Evolutionary conservation across 1,139 yeast species (phyloP).

Genomic region (Fermentozyma sake): DNA sequence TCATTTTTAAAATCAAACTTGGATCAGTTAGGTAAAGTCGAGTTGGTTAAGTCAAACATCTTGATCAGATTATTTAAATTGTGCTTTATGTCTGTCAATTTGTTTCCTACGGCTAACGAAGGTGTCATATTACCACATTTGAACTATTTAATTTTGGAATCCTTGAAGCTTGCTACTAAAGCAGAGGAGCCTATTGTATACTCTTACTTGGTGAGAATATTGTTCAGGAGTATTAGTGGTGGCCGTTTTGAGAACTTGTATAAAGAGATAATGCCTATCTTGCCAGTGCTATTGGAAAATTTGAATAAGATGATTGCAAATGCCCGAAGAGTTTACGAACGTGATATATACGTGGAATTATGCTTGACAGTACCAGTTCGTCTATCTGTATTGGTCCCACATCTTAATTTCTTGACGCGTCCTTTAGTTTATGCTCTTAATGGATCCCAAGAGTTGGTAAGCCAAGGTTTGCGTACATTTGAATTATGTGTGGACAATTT

Average conservation of each 20-base stretch:
- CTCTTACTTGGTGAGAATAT: constrained; percentile 79
- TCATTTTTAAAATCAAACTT: constrained; percentile 71
- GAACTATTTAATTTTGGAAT: constrained; percentile 74
- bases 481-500: constrained; percentile 96
- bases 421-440: constrained; percentile 89
- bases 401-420: constrained; percentile 77
- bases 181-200: constrained; percentile 91
- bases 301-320: constrained; percentile 78
- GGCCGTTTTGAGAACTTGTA: constrained; percentile 90
- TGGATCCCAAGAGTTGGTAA: constrained; percentile 86
- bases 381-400: constrained; percentile 88
- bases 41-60: constrained; percentile 73
- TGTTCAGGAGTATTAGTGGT: constrained; percentile 93
- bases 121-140: constrained; percentile 82
- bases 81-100: constrained; percentile 92
- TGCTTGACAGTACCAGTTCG: constrained; percentile 96
- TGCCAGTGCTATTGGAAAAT: constrained; percentile 82
- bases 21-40: constrained; percentile 76
- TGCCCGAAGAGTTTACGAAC: constrained; percentile 83
- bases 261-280: constrained; percentile 85
- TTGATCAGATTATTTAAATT: constrained; percentile 82
- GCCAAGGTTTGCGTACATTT: constrained; percentile 89
- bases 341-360: constrained; percentile 89
- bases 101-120: constrained; percentile 87
- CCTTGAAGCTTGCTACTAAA: constrained; percentile 75